Evolutionary conservation across 768 basidiomycete genomes (phyloP).

Genomic region (Mycena galericulata): DNA sequence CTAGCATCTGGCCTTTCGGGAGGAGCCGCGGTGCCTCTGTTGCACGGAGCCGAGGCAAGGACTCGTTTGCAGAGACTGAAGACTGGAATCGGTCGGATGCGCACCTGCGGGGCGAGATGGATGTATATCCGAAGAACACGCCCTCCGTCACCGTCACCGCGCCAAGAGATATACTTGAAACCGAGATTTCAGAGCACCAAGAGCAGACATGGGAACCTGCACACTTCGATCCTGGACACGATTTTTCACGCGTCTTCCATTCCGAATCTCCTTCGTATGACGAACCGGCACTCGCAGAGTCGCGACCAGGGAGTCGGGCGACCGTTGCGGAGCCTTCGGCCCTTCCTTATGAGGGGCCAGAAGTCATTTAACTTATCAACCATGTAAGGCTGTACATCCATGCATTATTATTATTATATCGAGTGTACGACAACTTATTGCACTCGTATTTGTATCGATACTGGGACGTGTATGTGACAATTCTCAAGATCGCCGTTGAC

Average conservation of each 20-base stretch:
- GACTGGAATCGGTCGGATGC: conserved; percentile 26
- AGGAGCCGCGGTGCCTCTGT: neutral
- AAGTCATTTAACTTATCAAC: neutral
- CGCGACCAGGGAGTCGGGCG: conserved; percentile 14
- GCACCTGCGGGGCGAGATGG: neutral
- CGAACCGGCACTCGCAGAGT: conserved; percentile 23
- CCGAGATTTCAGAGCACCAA: neutral
- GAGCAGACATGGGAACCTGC: neutral
- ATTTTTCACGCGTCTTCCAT: neutral
- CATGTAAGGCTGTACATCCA: neutral
- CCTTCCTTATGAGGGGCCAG: neutral
- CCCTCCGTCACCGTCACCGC: no score
- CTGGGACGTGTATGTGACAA: no score
- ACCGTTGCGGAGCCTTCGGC: neutral
- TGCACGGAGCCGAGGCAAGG: neutral
- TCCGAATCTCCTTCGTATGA: conserved; percentile 15
- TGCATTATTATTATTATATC: neutral
- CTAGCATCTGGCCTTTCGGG: conserved; percentile 6
- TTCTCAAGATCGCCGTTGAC: no score
- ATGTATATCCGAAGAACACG: neutral
- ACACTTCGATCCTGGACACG: neutral
- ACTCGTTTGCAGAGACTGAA: neutral
- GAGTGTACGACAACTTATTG: neutral
- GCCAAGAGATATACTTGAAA: no score
- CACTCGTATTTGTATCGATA: neutral